Percentiles rank a stretch among this genome's conserved stretches.
These are phyloP conservation scores for Penicillium sp. DNA, from an alignment of 2,329 filamentous ascomycete genomes.

Conservation along the genomic window DNA sequence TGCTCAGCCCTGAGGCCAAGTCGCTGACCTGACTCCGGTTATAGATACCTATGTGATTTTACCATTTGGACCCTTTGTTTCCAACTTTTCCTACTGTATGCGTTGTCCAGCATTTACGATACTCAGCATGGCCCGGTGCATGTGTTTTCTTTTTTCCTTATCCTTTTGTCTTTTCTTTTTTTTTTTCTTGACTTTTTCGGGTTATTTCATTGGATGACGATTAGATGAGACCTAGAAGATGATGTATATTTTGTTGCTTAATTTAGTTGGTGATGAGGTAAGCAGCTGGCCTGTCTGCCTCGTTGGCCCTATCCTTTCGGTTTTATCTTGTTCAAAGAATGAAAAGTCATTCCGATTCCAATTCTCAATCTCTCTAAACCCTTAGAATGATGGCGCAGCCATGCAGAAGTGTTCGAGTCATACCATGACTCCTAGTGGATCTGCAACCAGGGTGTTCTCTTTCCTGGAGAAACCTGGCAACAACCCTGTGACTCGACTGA, in stretches of 20 bases:
- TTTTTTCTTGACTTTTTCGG: slow-evolving; percentile 10
- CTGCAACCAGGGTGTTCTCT: neutral
- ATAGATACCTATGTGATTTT: neutral
- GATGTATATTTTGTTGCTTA: slow-evolving; percentile 22
- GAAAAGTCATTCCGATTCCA: neutral
- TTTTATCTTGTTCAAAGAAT: neutral
- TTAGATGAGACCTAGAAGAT: slow-evolving; percentile 15
- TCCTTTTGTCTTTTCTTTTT: neutral
- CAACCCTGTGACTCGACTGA: neutral
- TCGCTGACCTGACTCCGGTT: neutral
- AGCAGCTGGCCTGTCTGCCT: slow-evolving; percentile 22
- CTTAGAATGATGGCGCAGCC: neutral
- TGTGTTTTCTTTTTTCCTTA: slow-evolving; percentile 12
- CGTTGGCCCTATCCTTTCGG: neutral
- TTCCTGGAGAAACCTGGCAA: neutral
- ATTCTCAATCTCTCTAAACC: neutral
- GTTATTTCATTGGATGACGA: slow-evolving; percentile 7
- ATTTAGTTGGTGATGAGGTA: slow-evolving; percentile 15
- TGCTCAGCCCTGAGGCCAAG: neutral
- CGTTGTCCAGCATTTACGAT: slow-evolving; percentile 1
- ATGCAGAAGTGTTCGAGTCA: neutral
- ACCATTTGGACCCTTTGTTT: neutral
- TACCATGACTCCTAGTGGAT: slow-evolving; percentile 1
- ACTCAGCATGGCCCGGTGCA: slow-evolving; percentile 13
- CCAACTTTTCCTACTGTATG: neutral